A percentile compares a stretch with the other conserved stretches of the same genome.
Evolutionary conservation across 805 yeast species (phyloP).

Genomic region (fission yeast (Schizosaccharomyces pombe)): ASM294v3 CU329670.1:2922001-2922500

Average conservation of each 20-base stretch:
- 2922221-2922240: slow-evolving; percentile 16
- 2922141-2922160: slow-evolving; percentile 15
- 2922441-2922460: background rate
- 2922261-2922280: slow-evolving; percentile 17
- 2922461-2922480: slow-evolving; percentile 7
- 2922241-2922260: background rate
- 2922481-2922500: slow-evolving; percentile 11
- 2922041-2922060: slow-evolving; percentile 5
- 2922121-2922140: slow-evolving; percentile 12
- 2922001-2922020: slow-evolving; percentile 18
- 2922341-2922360: slow-evolving; percentile 13
- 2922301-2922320: slow-evolving; percentile 27
- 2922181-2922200: slow-evolving; percentile 13
- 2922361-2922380: slow-evolving; percentile 7
- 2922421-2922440: slow-evolving; percentile 7
- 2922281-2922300: slow-evolving; percentile 37
- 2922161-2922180: slow-evolving; percentile 14
- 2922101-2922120: slow-evolving; percentile 23
- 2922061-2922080: slow-evolving; percentile 23
- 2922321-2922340: slow-evolving; percentile 12
- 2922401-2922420: slow-evolving; percentile 9
- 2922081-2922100: slow-evolving; percentile 35
- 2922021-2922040: slow-evolving; percentile 14
- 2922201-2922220: slow-evolving; percentile 19
- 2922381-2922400: slow-evolving; percentile 7